phyloP scores from a whole-genome alignment of 108 stramenopile species.

The Chaetoceros tenuissimus region DNA sequence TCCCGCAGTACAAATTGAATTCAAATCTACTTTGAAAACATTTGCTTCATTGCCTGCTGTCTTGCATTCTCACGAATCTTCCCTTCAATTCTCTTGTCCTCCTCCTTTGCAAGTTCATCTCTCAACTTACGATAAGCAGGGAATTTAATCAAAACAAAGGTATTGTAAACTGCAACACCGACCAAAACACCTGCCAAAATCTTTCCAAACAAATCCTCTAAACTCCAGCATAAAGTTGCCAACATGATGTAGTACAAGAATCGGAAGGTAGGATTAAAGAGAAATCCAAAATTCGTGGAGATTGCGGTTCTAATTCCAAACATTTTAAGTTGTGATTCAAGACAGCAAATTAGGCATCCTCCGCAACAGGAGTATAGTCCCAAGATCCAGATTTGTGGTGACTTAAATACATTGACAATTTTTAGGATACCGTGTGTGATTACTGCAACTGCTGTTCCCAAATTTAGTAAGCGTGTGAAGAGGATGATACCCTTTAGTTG shows the following conservation, averaged over 20 bases:
- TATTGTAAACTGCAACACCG: constrained; percentile 59
- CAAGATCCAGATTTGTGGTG: constrained; percentile 39
- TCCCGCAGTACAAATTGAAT: too few relatives aligned
- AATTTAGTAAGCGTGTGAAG: constrained; percentile 61
- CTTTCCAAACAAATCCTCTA: constrained; percentile 41
- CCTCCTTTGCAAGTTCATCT: constrained; percentile 80
- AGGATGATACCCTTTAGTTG: constrained; percentile 67
- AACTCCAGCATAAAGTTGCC: constrained; percentile 56
- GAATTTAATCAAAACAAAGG: constrained; percentile 51
- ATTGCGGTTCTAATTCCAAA: constrained; percentile 46
- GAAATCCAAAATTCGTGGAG: constrained; percentile 80
- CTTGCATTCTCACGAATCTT: constrained; percentile 74
- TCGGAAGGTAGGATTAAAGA: constrained; percentile 62
- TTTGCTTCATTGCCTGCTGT: constrained; percentile 36
- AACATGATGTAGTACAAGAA: constrained; percentile 73
- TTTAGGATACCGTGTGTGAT: constrained; percentile 41
- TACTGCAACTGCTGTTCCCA: constrained; percentile 52
- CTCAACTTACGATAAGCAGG: constrained; percentile 42
- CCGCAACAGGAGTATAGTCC: constrained; percentile 72
- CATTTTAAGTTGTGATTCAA: constrained; percentile 33
- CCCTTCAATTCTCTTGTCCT: constrained; percentile 80
- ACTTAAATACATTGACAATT: constrained; percentile 15
- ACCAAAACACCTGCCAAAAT: constrained; percentile 32
- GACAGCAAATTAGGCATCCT: constrained; percentile 69
- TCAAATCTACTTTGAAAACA: not conserved